A percentile compares a stretch with the other conserved stretches of the same genome.
phyloP scores from a whole-genome alignment of 169 alveolate genomes.

The Plasmodium adleri region DNA sequence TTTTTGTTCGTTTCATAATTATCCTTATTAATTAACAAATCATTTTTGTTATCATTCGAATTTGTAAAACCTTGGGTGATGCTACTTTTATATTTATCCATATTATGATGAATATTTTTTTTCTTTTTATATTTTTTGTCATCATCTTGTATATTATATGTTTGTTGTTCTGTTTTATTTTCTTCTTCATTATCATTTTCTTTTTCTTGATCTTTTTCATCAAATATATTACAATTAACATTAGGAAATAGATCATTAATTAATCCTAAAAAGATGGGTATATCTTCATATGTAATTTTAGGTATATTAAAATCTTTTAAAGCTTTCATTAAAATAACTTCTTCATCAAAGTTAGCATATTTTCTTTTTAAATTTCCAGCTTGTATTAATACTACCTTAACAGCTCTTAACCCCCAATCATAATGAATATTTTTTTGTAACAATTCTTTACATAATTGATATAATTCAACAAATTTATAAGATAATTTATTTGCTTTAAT shows the following conservation, averaged over 20 bases:
- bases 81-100: neutral
- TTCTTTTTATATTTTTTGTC: neutral
- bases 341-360: conserved; percentile 94
- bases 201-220: conserved; percentile 7
- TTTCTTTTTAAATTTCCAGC: conserved; percentile 97
- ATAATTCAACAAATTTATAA: conserved; percentile 94
- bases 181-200: neutral
- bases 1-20: neutral
- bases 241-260: conserved; percentile 96
- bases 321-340: conserved; percentile 95
- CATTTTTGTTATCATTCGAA: neutral
- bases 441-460: conserved; percentile 90
- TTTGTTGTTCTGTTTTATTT: neutral
- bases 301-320: conserved; percentile 97
- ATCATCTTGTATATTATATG: neutral
- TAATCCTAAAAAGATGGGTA: conserved; percentile 94
- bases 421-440: conserved; percentile 95
- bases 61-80: neutral
- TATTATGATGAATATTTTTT: neutral
- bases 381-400: conserved; percentile 95
- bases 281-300: conserved; percentile 93
- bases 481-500: conserved; percentile 93
- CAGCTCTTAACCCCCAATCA: conserved; percentile 98
- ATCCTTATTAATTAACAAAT: neutral
- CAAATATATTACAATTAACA: conserved; percentile 41